Evolutionary conservation across 1,139 yeast genomes (phyloP), one percentile per base, ranked within the genome.

Genomic region (Yamadazyma oceani): DNA sequence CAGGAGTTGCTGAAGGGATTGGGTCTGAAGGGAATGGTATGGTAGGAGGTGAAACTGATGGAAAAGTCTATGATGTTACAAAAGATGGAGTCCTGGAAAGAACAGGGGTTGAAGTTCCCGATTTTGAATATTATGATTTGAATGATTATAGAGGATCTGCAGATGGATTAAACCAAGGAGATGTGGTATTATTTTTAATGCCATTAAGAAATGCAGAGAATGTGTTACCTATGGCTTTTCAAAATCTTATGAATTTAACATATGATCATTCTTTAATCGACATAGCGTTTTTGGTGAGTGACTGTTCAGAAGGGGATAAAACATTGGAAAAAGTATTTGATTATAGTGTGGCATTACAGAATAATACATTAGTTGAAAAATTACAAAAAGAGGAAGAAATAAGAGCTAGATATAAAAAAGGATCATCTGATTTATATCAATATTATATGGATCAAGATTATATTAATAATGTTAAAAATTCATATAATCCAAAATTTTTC

Each of bases 161-260:
- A 3, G 65, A 71, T 32, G 94, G 90, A 3, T 62, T 62, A 13
- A 53, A 57, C n/a, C 60, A 80, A 12, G 75, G 79, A 12, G 94
- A 87, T 47, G 75, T 82, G 34, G 80, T 88, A 11, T 64, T 88
- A 41, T 64, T 88, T 40, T 72, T 85, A 48, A 76, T 88, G 58
- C 96, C 96, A 2, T 65, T 88, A 42, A 73, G 95, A 54, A 85
- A 88, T 54, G 96, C 96, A 0, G 90, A 84, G 51, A 70, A 75
- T 29, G 92, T 86, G 17, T 64, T 88, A 41, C 89, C 94, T 8
- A 70, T 86, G 69, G 88, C 90, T 66, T 86, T 88, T 64, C 83
- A 83, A 54, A 85, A 87, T 60, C 64, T 88, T 57, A 84, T 85
- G 88, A 86, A 86, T 57, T 68, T 88, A 58, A 84, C 95, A 2